Evolutionary conservation across 495 filamentous ascomycete species (phyloP).

Genomic region (Penicillium manginii): DNA sequence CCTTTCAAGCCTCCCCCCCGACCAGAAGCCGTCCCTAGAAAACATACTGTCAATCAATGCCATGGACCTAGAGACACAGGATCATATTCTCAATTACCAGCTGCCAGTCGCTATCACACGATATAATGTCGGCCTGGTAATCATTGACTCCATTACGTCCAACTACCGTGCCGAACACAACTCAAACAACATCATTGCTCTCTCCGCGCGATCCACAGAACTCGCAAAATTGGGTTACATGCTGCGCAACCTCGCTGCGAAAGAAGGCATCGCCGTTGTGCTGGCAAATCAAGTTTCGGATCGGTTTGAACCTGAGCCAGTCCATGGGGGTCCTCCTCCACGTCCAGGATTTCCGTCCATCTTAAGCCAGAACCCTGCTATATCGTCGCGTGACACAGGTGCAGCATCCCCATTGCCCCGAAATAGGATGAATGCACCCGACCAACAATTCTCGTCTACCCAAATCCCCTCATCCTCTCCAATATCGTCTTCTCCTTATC

Average conservation of each 20-base stretch:
- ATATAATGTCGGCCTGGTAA: constrained; percentile 74
- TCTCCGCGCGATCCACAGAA: constrained; percentile 61
- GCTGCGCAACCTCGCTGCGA: constrained; percentile 72
- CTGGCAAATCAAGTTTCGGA: constrained; percentile 97
- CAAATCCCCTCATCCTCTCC: constrained; percentile 34
- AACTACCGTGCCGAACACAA: constrained; percentile 89
- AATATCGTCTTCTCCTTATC: constrained; percentile 33
- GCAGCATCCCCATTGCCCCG: constrained; percentile 27
- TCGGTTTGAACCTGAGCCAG: constrained; percentile 59
- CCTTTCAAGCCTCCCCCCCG: constrained; percentile 51
- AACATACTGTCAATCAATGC: constrained; percentile 77
- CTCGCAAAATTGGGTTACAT: constrained; percentile 76
- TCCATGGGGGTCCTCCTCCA: constrained; percentile 4
- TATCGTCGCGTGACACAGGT: constrained; percentile 22
- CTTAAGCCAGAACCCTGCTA: constrained; percentile 17
- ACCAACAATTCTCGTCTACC: constrained; percentile 20
- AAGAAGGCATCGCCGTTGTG: constrained; percentile 78
- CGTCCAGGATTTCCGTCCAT: constrained; percentile 20
- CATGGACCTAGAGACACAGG: constrained; percentile 92
- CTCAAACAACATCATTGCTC: constrained; percentile 36
- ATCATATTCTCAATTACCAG: constrained; percentile 91
- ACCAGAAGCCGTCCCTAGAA: constrained; percentile 64
- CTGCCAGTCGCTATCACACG: constrained; percentile 80
- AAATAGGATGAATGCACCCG: constrained; percentile 17
- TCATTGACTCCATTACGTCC: constrained; percentile 89